Evolutionary conservation across 768 basidiomycete genomes (phyloP).

Genomic region (Pluteus cervinus): DNA sequence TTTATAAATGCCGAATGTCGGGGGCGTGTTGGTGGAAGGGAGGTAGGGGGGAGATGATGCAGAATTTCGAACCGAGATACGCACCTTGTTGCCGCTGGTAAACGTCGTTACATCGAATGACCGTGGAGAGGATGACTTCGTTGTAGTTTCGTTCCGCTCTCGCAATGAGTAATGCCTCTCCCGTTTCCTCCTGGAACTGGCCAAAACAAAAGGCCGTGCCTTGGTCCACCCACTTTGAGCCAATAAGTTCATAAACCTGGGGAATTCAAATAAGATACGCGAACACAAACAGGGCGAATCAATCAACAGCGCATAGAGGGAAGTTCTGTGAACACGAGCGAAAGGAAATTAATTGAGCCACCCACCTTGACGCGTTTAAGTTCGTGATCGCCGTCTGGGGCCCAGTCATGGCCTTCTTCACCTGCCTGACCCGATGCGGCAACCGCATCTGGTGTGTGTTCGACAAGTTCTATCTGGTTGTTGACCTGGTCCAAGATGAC

Average conservation of each 20-base stretch:
- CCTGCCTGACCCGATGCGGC: conserved; percentile 29
- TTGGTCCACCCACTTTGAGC: conserved; percentile 89
- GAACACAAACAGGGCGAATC: background rate
- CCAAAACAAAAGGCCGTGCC: conserved; percentile 97
- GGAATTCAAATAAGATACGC: conserved; percentile 9
- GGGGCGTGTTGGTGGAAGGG: conserved; percentile 4
- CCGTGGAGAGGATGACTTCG: conserved; percentile 71
- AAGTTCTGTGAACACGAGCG: conserved; percentile 10
- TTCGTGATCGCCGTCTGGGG: conserved; percentile 62
- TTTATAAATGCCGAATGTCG: too few relatives aligned
- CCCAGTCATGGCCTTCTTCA: conserved; percentile 59
- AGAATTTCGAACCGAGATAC: conserved; percentile 20
- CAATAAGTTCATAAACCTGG: conserved; percentile 92
- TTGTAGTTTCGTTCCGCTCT: conserved; percentile 70
- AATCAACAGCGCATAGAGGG: too few relatives aligned
- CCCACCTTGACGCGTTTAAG: conserved; percentile 83
- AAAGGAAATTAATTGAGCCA: conserved; percentile 12
- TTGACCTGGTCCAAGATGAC: conserved; percentile 27
- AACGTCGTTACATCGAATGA: conserved; percentile 76
- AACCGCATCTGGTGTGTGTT: conserved; percentile 33
- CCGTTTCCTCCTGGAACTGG: conserved; percentile 70
- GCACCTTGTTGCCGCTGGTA: conserved; percentile 84
- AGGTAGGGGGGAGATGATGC: conserved; percentile 8
- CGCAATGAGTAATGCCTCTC: conserved; percentile 80
- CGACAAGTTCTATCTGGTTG: conserved; percentile 40